Percentiles rank a stretch among this genome's conserved stretches.
Evolutionary conservation across 495 filamentous ascomycete species (phyloP).

Genomic region (Geoglossum glabrum): DNA sequence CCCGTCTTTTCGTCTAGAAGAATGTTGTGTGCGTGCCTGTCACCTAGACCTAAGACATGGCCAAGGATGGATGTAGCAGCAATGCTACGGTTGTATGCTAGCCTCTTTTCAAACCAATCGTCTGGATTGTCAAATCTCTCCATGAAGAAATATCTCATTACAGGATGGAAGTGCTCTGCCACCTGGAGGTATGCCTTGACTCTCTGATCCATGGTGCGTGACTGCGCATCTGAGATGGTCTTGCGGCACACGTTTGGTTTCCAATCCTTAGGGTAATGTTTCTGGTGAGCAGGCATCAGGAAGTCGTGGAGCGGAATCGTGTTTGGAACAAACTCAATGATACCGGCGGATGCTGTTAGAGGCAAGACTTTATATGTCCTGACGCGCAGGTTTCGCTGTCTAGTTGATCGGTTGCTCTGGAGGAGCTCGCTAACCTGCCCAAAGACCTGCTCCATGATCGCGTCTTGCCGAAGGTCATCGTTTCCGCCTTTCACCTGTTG

Average conservation of each 20-base stretch:
- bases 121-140: slow-evolving; percentile 86
- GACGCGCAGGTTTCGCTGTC: slow-evolving; percentile 72
- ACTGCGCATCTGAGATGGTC: slow-evolving; percentile 50
- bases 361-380: slow-evolving; percentile 93
- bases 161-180: slow-evolving; percentile 65
- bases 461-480: slow-evolving; percentile 93
- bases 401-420: slow-evolving; percentile 62
- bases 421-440: slow-evolving; percentile 82
- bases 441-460: slow-evolving; percentile 99
- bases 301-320: slow-evolving; percentile 82
- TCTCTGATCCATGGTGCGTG: slow-evolving; percentile 43
- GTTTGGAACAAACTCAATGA: slow-evolving; percentile 91
- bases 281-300: slow-evolving; percentile 72
- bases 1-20: slow-evolving; percentile 76
- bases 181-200: slow-evolving; percentile 54
- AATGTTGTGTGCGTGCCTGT: slow-evolving; percentile 93
- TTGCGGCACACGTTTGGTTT: slow-evolving; percentile 56
- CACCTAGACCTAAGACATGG: slow-evolving; percentile 83
- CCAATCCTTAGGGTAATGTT: slow-evolving; percentile 68
- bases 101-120: slow-evolving; percentile 75
- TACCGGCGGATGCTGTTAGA: slow-evolving; percentile 60
- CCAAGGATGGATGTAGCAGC: slow-evolving; percentile 91
- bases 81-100: slow-evolving; percentile 79
- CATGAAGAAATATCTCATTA: slow-evolving; percentile 95
- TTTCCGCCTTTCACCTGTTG: slow-evolving; percentile 71